Evolutionary conservation across 441 rosid species (phyloP).

Genomic region (Theobroma grandiflorum): DNA sequence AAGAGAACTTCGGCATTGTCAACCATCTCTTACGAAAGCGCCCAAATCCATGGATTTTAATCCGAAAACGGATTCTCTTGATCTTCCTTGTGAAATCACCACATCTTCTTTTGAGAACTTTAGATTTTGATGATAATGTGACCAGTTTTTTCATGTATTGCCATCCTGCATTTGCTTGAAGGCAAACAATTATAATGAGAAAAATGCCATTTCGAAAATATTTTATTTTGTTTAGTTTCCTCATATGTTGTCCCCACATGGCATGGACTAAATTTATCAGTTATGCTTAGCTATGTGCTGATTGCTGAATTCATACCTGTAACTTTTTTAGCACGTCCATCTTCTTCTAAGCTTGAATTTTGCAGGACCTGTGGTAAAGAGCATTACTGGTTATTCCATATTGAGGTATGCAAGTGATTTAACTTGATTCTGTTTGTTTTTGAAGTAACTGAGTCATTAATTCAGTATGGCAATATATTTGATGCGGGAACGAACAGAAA

Average conservation of each 20-base stretch:
- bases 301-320: slow-evolving; percentile 47
- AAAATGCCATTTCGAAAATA: background rate
- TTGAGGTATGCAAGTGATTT: background rate
- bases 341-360: slow-evolving; percentile 46
- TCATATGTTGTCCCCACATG: background rate
- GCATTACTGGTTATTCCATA: slow-evolving; percentile 18
- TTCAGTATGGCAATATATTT: slow-evolving; percentile 9
- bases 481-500: slow-evolving; percentile 5
- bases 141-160: slow-evolving; percentile 45
- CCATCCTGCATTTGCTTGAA: slow-evolving; percentile 48
- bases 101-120: slow-evolving; percentile 53
- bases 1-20: slow-evolving; percentile 57
- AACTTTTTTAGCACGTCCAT: slow-evolving; percentile 33
- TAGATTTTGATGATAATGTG: slow-evolving; percentile 51
- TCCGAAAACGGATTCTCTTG: slow-evolving; percentile 60
- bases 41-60: slow-evolving; percentile 68
- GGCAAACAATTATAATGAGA: background rate
- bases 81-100: slow-evolving; percentile 55
- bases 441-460: slow-evolving; percentile 12
- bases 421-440: slow-evolving; percentile 1
- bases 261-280: slow-evolving; percentile 11
- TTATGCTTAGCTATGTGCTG: background rate
- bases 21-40: slow-evolving; percentile 66
- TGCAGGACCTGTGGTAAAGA: slow-evolving; percentile 60
- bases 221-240: background rate